Percentiles rank a stretch among this genome's conserved stretches.
These are phyloP conservation scores for Exophiala spinifera DNA, from an alignment of 2,329 filamentous ascomycete species.

Conservation along the genomic window DNA sequence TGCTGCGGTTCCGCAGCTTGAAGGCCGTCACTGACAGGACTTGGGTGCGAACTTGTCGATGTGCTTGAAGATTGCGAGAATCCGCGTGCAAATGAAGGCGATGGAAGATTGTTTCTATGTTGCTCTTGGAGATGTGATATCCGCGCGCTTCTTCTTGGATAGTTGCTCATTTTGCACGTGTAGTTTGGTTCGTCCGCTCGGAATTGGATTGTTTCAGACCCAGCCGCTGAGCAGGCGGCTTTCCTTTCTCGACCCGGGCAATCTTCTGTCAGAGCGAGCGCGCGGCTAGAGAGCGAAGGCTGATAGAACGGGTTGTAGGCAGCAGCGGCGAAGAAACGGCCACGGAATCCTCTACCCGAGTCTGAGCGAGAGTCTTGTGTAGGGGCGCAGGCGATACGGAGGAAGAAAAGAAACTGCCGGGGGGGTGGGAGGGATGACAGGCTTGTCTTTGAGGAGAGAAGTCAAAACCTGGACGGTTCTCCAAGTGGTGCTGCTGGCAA, in stretches of 20 bases:
- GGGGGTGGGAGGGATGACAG: slow-evolving; percentile 2
- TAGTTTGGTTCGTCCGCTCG: not conserved
- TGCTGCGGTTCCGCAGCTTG: slow-evolving; percentile 20
- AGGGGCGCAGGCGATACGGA: slow-evolving; percentile 2
- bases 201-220: slow-evolving; percentile 8
- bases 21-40: slow-evolving; percentile 25
- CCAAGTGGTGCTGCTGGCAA: not conserved
- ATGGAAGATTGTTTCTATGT: slow-evolving; percentile 13
- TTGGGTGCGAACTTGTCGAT: slow-evolving; percentile 29
- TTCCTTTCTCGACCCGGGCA: not conserved
- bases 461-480: slow-evolving; percentile 2
- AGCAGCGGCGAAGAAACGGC: not conserved
- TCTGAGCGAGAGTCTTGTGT: not conserved
- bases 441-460: slow-evolving; percentile 3
- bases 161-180: slow-evolving; percentile 23
- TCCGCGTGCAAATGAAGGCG: slow-evolving; percentile 14
- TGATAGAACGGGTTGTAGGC: not conserved
- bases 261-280: slow-evolving; percentile 4
- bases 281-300: slow-evolving; percentile 3
- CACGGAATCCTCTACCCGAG: not conserved
- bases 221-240: slow-evolving; percentile 25
- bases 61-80: slow-evolving; percentile 28
- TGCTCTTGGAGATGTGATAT: slow-evolving; percentile 24
- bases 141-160: slow-evolving; percentile 26
- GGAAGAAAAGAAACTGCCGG: slow-evolving; percentile 12